phyloP scores from a whole-genome alignment of 139 green algal genomes.

The Nannochloris sp. region DNA sequence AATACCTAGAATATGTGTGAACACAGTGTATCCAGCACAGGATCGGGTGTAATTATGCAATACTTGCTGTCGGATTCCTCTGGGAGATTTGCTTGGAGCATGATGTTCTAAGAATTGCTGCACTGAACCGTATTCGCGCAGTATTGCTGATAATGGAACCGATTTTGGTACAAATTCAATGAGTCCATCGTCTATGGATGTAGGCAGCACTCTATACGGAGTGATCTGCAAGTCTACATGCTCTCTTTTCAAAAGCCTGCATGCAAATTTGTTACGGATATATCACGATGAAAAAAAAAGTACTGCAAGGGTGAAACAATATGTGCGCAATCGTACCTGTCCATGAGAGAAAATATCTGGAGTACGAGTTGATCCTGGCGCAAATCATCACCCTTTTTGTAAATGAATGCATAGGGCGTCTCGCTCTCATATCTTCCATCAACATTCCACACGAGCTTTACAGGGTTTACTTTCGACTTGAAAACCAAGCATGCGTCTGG shows the following conservation, averaged over 20 bases:
- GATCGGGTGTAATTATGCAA: conserved; percentile 83
- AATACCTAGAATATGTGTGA: conserved; percentile 95
- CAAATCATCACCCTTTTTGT: conserved; percentile 97
- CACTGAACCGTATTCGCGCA: conserved; percentile 78
- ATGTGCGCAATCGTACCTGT: conserved; percentile 29
- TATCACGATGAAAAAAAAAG: neutral
- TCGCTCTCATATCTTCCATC: neutral
- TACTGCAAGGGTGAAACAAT: neutral
- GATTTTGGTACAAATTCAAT: conserved; percentile 84
- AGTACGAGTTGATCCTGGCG: conserved; percentile 79
- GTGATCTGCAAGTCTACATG: conserved; percentile 74
- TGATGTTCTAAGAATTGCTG: conserved; percentile 62
- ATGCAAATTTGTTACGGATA: neutral
- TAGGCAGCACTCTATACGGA: conserved; percentile 85
- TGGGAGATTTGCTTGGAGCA: conserved; percentile 55
- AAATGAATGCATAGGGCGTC: conserved; percentile 63
- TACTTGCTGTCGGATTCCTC: conserved; percentile 53
- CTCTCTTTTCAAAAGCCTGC: conserved; percentile 82
- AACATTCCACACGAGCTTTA: conserved; percentile 29
- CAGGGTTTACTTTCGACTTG: conserved; percentile 76
- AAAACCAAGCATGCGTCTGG: conserved; percentile 78
- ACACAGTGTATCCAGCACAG: conserved; percentile 92
- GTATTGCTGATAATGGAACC: conserved; percentile 56
- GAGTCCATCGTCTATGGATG: conserved; percentile 70
- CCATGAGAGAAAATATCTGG: conserved; percentile 95